Evolutionary conservation across 2,329 filamentous ascomycete genomes (phyloP).

Genomic region (Cercospora nicotianae): DNA sequence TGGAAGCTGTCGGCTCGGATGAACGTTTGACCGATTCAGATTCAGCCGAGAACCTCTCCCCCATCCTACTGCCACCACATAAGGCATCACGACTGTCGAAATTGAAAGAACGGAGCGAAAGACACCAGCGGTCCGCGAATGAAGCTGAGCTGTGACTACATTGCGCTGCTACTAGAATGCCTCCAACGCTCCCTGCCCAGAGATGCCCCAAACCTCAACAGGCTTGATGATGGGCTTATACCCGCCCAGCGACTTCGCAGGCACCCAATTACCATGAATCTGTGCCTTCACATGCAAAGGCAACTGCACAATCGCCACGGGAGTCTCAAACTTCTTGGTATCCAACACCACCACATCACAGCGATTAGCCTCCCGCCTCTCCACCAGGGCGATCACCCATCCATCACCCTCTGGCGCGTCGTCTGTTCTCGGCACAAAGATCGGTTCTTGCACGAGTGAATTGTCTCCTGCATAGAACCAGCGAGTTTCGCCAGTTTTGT

Average conservation of each 20-base stretch:
- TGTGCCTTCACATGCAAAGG: constrained; percentile 36
- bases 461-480: constrained; percentile 41
- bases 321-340: constrained; percentile 42
- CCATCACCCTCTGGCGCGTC: constrained; percentile 52
- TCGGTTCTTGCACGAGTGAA: constrained; percentile 55
- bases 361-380: constrained; percentile 29
- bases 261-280: constrained; percentile 24
- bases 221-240: constrained; percentile 18
- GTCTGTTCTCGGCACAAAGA: constrained; percentile 51
- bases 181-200: constrained; percentile 18
- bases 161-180: neutral
- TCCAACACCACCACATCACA: constrained; percentile 46
- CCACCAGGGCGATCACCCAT: constrained; percentile 50
- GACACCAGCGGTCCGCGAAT: neutral
- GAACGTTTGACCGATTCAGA: neutral
- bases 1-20: neutral
- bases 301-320: constrained; percentile 45
- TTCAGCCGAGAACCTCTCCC: neutral
- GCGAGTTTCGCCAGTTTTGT: constrained; percentile 35
- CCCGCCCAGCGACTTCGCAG: constrained; percentile 20
- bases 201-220: constrained; percentile 15
- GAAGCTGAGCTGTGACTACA: neutral
- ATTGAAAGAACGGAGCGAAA: neutral
- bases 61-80: neutral
- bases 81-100: neutral